Base-by-base conservation (phyloP, 768 basidiomycete species). In the Boletus vermiculosoides region DNA sequence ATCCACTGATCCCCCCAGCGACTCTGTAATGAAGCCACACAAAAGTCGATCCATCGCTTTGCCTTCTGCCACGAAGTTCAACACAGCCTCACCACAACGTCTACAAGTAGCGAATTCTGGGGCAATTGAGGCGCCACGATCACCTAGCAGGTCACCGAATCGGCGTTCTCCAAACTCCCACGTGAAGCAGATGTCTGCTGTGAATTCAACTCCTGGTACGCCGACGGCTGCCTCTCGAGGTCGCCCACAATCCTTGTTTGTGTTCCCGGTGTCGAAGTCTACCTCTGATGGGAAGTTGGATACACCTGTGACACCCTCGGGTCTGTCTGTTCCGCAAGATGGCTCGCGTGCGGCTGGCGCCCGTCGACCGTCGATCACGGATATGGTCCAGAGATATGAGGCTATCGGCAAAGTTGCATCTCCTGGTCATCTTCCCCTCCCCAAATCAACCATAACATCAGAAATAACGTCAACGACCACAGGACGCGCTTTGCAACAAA, bases 321-420 rank as follows among this genome's bases (percentile, higher is more conserved):
- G 71, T 15, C 70, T 86, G 11, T 66, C 75, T 42, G 79, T 83
- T 20, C 80, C 85, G 2, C 77, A 76, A 46, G 79, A 80, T 4
- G 78, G 71, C 42, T 71, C 77, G 36, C 78, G 78, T 33, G 70
- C 72, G 2, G 62, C 70, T 7, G 64, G 61, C 12, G 0, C 68
- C 9, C 81, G 91, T 20, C 79, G 90, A 51, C 87, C 86, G 5
- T 93, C 92, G 0, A 93, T 93, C 63, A 85, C 90, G 40, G 84
- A 93, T 66, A 92, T 93, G 83, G 92, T 93, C 25, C 88, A 90
- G 62, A 82, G 78, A 45, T 94, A 86, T 68, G 92, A 94, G 70
- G 82, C 84, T 8, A 84, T 92, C 53, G 60, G 63, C 23, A 77
- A 74, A 58, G 61, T 74, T 22, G 56, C 70, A 30, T 60, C 69